These are phyloP conservation scores for Lentinula sp. DNA, from an alignment of 768 basidiomycete genomes.

Conservation along the genomic window DNA sequence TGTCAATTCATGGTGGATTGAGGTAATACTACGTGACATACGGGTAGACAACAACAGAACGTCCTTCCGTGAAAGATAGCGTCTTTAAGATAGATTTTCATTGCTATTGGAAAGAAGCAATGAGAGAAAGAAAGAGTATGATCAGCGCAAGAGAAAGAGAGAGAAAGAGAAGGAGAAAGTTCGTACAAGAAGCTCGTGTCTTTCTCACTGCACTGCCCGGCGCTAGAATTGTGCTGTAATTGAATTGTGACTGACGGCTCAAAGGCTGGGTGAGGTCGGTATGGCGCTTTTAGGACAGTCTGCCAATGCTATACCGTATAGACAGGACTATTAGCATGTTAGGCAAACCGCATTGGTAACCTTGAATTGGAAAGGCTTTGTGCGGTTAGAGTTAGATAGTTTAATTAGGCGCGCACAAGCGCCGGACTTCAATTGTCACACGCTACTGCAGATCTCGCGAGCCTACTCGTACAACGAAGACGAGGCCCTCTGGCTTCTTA, in stretches of 20 bases:
- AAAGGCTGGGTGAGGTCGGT: background rate
- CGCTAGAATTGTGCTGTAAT: background rate
- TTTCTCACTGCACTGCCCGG: conserved; percentile 4
- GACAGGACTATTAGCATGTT: too few species aligned
- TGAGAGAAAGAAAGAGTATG: conserved; percentile 5
- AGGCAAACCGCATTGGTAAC: background rate
- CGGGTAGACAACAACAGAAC: conserved; percentile 61
- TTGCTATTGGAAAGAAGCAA: conserved; percentile 9
- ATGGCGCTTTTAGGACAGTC: background rate
- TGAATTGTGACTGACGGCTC: too few species aligned
- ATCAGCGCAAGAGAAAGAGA: background rate
- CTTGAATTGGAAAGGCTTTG: background rate
- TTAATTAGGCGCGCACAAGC: background rate
- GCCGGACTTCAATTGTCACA: background rate
- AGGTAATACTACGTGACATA: conserved; percentile 24
- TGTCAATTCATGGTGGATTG: background rate
- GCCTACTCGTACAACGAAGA: background rate
- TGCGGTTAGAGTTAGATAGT: background rate
- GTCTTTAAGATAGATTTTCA: conserved; percentile 29
- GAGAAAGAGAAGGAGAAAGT: background rate
- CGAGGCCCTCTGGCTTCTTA: background rate
- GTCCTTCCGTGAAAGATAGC: conserved; percentile 43
- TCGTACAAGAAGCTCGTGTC: background rate
- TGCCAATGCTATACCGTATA: too few species aligned
- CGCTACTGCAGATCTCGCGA: background rate